Conservation (phyloP, 352 stramenopile genomes). For the Saprolegnia parasitica region DNA sequence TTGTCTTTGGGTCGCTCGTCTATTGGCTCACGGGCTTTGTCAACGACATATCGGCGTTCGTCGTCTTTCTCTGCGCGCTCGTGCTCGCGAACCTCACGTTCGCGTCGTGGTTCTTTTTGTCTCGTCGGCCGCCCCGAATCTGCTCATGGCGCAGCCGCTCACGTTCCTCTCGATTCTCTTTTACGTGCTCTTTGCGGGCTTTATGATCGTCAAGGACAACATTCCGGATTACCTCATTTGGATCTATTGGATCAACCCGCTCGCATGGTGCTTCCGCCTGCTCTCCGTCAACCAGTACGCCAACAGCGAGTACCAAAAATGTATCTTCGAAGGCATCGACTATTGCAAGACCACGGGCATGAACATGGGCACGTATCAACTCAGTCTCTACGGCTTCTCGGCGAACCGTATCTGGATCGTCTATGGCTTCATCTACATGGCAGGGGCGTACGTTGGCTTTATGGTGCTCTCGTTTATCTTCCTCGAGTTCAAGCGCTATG, state of each 20-base stretch:
- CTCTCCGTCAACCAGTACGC: constrained; percentile 41
- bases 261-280: constrained; percentile 31
- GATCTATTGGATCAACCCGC: constrained; percentile 38
- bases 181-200: constrained; percentile 33
- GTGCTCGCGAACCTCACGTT: constrained; percentile 49
- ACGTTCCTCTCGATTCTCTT: constrained; percentile 31
- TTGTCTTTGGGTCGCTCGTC: constrained; percentile 82
- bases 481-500: constrained; percentile 60
- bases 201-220: constrained; percentile 27
- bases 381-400: constrained; percentile 46
- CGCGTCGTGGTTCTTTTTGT: constrained; percentile 28
- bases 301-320: constrained; percentile 36
- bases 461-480: constrained; percentile 46
- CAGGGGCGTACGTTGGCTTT: constrained; percentile 45
- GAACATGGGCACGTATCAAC: constrained; percentile 49
- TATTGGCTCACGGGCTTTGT: constrained; percentile 85
- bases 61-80: constrained; percentile 70
- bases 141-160: constrained; percentile 29
- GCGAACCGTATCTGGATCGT: constrained; percentile 43
- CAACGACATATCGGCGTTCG: constrained; percentile 40
- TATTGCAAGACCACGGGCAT: constrained; percentile 42
- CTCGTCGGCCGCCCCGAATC: constrained; percentile 24
- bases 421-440: constrained; percentile 47
- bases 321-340: constrained; percentile 37
- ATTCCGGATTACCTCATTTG: constrained; percentile 34